Evolutionary conservation across 2,329 filamentous ascomycete genomes (phyloP).

Genomic region (Neonectria coccinea): DNA sequence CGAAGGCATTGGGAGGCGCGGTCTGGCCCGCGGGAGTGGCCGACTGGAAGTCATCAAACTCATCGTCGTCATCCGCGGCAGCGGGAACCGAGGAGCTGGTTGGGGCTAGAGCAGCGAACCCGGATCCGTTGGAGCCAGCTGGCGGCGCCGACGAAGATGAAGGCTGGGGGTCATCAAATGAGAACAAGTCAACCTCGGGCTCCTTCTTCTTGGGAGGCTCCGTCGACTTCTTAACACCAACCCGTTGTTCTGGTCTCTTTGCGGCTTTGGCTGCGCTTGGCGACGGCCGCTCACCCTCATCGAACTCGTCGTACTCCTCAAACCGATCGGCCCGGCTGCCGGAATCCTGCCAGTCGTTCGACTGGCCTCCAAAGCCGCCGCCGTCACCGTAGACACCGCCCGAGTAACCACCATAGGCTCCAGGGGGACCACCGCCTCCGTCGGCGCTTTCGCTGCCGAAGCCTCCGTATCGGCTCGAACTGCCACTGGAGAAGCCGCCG

Average conservation of each 20-base stretch:
- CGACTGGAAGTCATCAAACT: slow-evolving; percentile 98
- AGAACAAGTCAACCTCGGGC: slow-evolving; percentile 92
- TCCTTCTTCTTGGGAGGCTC: slow-evolving; percentile 83
- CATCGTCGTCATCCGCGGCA: slow-evolving; percentile 79
- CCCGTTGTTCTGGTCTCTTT: slow-evolving; percentile 50
- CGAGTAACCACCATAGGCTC: slow-evolving; percentile 70
- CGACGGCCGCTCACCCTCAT: slow-evolving; percentile 72
- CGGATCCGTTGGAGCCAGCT: slow-evolving; percentile 60
- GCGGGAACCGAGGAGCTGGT: slow-evolving; percentile 36
- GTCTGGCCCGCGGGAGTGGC: slow-evolving; percentile 72
- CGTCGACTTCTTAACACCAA: slow-evolving; percentile 57
- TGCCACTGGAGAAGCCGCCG: slow-evolving; percentile 64
- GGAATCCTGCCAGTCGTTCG: slow-evolving; percentile 75
- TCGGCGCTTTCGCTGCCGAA: slow-evolving; percentile 86
- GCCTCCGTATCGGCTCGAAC: slow-evolving; percentile 79
- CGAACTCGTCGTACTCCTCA: slow-evolving; percentile 97
- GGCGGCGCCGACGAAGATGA: slow-evolving; percentile 59
- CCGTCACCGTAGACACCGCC: slow-evolving; percentile 93
- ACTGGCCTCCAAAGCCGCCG: slow-evolving; percentile 87
- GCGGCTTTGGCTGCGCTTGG: slow-evolving; percentile 61
- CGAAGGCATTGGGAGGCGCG: slow-evolving; percentile 51
- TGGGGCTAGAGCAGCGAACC: slow-evolving; percentile 58
- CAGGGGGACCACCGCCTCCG: slow-evolving; percentile 36
- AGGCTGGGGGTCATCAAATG: slow-evolving; percentile 82
- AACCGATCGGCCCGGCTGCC: slow-evolving; percentile 78